Base-by-base conservation (phyloP, 1,139 yeast species). In the Arxiozyma heterogenica region DNA sequence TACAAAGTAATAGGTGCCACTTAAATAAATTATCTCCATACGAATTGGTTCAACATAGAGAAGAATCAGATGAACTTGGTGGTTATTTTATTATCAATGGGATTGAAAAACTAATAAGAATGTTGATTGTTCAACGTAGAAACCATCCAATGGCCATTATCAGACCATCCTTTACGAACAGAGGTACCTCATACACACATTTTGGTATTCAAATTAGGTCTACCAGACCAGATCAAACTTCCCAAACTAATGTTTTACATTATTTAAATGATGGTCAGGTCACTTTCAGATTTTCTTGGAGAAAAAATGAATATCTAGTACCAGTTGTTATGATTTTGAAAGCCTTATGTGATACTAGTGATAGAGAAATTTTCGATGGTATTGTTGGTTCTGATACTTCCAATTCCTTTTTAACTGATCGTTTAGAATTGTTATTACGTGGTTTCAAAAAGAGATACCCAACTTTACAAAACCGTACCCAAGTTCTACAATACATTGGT, bases 131-230 rank as follows among this genome's bases (percentile, higher is more conserved):
- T 22, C 98, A 93, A 74, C 85, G 98, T 72, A 81, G 98, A 72
- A 93, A 94, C 71, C 98, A 90, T 69, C 95, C 98, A 22, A 89
- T 93, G 96, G 98, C 98, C 11, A 83, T 93, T 63, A 84, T 90
- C 57, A 89, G 99, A 75, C 95, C 96, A 41, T 86, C 96, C 20
- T 93, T 93, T 68, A 85, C 85, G 53, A 90, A 90, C 73, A 85
- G 98, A 77, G 99, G 98, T 63, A 86, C 93, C 17, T 73, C 90
- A 8, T 93, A 94, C 73, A 77, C 96, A 51, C 83, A 84, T 60
- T 94, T 73, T 63, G 99, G 98, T 82, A 82, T 93, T 57, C 98
- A 91, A 74, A 86, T 93, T 58, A 82, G 99, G 73, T 82, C 86
- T 60, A 97, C 90, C 6, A 83, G 98, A 68, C 95, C 95, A 4